These are phyloP conservation scores for Magnaporthiopsis poae DNA, from an alignment of 2,329 filamentous ascomycete species.

Conservation along the genomic window DNA sequence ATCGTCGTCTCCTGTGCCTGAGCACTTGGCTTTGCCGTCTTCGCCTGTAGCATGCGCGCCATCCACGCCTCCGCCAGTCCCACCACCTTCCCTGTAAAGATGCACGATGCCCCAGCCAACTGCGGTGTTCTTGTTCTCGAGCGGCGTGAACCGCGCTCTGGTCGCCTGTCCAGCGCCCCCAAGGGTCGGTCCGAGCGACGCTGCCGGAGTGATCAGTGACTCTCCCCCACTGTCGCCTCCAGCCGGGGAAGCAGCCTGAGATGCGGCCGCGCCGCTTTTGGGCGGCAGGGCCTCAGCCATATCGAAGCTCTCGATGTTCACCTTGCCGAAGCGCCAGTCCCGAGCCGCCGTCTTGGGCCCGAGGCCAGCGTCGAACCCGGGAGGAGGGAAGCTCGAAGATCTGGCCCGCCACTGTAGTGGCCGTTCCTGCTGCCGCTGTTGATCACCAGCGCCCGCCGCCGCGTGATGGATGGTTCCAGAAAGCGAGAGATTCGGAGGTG, in stretches of 20 bases:
- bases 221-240: conserved; percentile 13
- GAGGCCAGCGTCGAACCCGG: conserved; percentile 33
- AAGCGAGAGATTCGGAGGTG: conserved; percentile 14
- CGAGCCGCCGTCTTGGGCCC: conserved; percentile 38
- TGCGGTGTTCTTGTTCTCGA: conserved; percentile 63
- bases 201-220: conserved; percentile 19
- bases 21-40: conserved; percentile 16
- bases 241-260: not conserved
- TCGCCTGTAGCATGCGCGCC: conserved; percentile 4
- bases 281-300: conserved; percentile 30
- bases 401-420: conserved; percentile 29
- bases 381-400: conserved; percentile 32
- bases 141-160: conserved; percentile 67
- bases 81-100: conserved; percentile 76
- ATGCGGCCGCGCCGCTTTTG: conserved; percentile 13
- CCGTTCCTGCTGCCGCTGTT: not conserved
- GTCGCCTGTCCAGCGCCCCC: conserved; percentile 61
- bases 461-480: conserved; percentile 27
- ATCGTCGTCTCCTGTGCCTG: conserved; percentile 39
- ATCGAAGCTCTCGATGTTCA: conserved; percentile 74
- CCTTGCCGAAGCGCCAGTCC: conserved; percentile 75
- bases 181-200: conserved; percentile 41
- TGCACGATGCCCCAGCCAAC: conserved; percentile 89
- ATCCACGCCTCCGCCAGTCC: conserved; percentile 25
- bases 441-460: conserved; percentile 22